Conservation (phyloP, 2,329 filamentous ascomycete genomes). For the Alternaria triticimaculans region DNA sequence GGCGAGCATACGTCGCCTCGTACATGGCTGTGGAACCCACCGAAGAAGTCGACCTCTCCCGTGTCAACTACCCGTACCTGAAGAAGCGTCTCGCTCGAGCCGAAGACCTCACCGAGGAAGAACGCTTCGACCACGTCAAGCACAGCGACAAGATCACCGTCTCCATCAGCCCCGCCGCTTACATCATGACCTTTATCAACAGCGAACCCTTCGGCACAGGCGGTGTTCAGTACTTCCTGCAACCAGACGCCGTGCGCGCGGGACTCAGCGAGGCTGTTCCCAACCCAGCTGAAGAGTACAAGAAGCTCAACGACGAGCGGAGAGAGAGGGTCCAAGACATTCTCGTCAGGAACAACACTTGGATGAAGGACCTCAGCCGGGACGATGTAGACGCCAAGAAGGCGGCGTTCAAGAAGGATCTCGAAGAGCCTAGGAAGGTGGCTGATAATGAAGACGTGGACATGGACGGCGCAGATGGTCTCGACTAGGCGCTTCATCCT, state of each 20-base stretch:
- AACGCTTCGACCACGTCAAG: slow-evolving; percentile 38
- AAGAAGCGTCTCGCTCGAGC: slow-evolving; percentile 49
- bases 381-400: slow-evolving; percentile 57
- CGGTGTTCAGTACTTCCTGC: slow-evolving; percentile 51
- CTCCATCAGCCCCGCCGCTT: slow-evolving; percentile 53
- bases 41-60: slow-evolving; percentile 48
- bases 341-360: slow-evolving; percentile 53
- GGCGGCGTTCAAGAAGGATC: slow-evolving; percentile 38
- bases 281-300: slow-evolving; percentile 44
- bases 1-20: slow-evolving; percentile 95
- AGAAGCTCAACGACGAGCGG: slow-evolving; percentile 35
- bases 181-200: slow-evolving; percentile 53
- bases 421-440: slow-evolving; percentile 32
- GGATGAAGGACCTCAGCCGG: slow-evolving; percentile 55
- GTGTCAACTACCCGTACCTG: slow-evolving; percentile 51
- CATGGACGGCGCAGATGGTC: slow-evolving; percentile 36
- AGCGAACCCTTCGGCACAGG: slow-evolving; percentile 44
- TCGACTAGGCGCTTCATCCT: neutral
- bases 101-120: slow-evolving; percentile 43
- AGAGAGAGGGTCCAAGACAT: slow-evolving; percentile 50
- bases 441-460: slow-evolving; percentile 40
- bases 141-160: slow-evolving; percentile 53
- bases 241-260: slow-evolving; percentile 43
- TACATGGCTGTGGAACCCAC: slow-evolving; percentile 90
- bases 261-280: slow-evolving; percentile 44